Evolutionary conservation across 768 basidiomycete species (phyloP), one percentile per base, ranked within the genome.

Genomic region (Macrolepiota dolichaula): DNA sequence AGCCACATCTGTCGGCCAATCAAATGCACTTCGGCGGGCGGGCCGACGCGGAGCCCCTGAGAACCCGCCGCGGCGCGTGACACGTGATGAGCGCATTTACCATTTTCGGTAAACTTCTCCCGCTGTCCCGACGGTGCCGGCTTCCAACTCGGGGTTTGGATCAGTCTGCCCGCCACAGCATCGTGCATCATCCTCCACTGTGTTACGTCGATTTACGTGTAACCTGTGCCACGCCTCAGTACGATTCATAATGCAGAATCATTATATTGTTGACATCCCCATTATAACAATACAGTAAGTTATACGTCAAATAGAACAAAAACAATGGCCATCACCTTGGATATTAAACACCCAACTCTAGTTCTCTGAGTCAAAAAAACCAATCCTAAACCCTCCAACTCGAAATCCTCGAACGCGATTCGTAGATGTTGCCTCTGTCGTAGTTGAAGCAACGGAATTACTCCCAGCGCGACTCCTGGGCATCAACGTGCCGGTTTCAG

Each of bases 401-500:
- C 56, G 56, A 17, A 57, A 44, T 4, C 59, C 59, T 15, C 52
- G 51, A 12, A 46, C n/a, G 27, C 59, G 59, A 46, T 51, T 59
- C 19, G 57, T 32, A 22, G 57, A 27, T 7, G 51, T 51, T 9
- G 51, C 59, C 10, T 60, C 59, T 10, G 51, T 60, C 42, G 51
- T 49, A 17, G 29, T 61, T n/a, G 42, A 47, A 27, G 32, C 42
- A n/a, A 55, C 38, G 12, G 59, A 54, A 25, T 55, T 52, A 36
- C 59, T 61, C 17, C 57, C 60, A 12, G 56, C 63, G 2, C 63
- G 62, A 27, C 59, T 61, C 44, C 59, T 54, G 29, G 79, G 64
- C 63, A 91, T 75, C 57, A 73, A 58, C 25, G 66, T 67, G 9
- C 73, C 73, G 19, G 70, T 87, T 76, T 91, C 89, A 0, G 88